Base-by-base conservation (phyloP, 129 eudicot genomes). In the Flaveria brownii region DNA sequence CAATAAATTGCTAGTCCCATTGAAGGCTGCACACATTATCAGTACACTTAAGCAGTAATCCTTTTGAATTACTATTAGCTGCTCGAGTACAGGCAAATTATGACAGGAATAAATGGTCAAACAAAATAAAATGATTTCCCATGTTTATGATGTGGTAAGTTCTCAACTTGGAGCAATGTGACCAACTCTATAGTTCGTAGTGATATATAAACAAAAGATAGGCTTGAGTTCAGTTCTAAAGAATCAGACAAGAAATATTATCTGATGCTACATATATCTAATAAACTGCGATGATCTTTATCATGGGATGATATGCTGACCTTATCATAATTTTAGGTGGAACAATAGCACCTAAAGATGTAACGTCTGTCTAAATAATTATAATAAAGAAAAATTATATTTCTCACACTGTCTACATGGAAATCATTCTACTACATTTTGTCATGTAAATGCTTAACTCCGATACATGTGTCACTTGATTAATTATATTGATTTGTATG, bases 371-470 rank as follows among this genome's bases (percentile, higher is more conserved):
- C 54, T 28, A 28, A 64, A 42, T 36, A 20, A 41, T 16, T 36
- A 54, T 50, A 50, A 16, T 26, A 23, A 39, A 50, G 42, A 71
- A 36, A 72, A 55, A 67, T 72, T 36, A 41, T 67, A 18, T 11
- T 52, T 22, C 43, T 77, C n/a, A 52, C 70, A 45, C 14, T 7
- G 10, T 45, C 49, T 45, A 11, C 36, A 26, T 57, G 76, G 57
- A 20, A 65, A 65, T 42, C 7, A 80, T 73, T 51, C 42, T 49
- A 30, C 61, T 56, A 7, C 43, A 1, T 30, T 62, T 18, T 17
- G 59, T 62, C 72, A 42, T 72, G 20, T 77, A 33, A 79, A 63
- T 64, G 74, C 59, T 50, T 75, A 72, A 50, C 70, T 23, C 55
- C 12, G 5, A 50, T 57, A 22, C 23, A 20, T 62, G 73, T 69